These are phyloP conservation scores for Arachnomyces sp. DNA, from an alignment of 2,329 filamentous ascomycete genomes.

Conservation along the genomic window DNA sequence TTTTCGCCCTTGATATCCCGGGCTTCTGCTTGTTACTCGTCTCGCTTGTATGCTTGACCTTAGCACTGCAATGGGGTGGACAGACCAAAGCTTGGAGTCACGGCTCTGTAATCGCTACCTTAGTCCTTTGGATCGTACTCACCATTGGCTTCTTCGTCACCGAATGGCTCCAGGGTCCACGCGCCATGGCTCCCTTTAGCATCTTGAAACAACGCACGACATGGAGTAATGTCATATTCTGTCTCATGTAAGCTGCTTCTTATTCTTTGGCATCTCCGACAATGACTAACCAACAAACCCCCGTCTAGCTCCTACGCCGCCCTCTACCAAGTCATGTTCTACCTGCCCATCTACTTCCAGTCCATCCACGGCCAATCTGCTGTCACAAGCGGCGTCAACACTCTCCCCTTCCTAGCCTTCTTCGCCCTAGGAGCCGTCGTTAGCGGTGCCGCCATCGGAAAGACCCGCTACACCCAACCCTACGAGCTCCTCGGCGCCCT, in stretches of 20 bases:
- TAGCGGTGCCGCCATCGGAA: conserved; percentile 11
- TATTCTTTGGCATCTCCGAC: neutral
- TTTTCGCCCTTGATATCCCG: conserved; percentile 18
- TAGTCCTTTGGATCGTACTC: conserved; percentile 17
- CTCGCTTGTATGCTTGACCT: conserved; percentile 19
- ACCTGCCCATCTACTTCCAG: conserved; percentile 20
- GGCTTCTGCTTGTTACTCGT: conserved; percentile 17
- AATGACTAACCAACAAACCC: conserved; percentile 1
- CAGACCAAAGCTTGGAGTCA: conserved; percentile 18
- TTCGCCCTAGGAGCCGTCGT: conserved; percentile 12
- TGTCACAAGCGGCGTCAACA: conserved; percentile 14
- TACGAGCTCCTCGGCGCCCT: conserved; percentile 8
- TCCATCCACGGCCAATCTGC: conserved; percentile 13
- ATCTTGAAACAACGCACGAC: conserved; percentile 8
- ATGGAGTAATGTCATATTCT: conserved; percentile 8
- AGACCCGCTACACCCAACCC: conserved; percentile 11
- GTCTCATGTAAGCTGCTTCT: conserved; percentile 8
- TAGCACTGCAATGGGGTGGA: conserved; percentile 23
- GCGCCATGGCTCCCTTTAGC: conserved; percentile 7
- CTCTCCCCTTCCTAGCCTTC: conserved; percentile 16
- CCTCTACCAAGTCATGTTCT: conserved; percentile 13
- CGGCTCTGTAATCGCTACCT: conserved; percentile 14
- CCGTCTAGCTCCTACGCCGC: conserved; percentile 9
- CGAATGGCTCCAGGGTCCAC: conserved; percentile 8
- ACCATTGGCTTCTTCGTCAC: conserved; percentile 14